These are phyloP conservation scores for Medicago ruthenica DNA, from an alignment of 306 rosid species.

Conservation along the genomic window DNA sequence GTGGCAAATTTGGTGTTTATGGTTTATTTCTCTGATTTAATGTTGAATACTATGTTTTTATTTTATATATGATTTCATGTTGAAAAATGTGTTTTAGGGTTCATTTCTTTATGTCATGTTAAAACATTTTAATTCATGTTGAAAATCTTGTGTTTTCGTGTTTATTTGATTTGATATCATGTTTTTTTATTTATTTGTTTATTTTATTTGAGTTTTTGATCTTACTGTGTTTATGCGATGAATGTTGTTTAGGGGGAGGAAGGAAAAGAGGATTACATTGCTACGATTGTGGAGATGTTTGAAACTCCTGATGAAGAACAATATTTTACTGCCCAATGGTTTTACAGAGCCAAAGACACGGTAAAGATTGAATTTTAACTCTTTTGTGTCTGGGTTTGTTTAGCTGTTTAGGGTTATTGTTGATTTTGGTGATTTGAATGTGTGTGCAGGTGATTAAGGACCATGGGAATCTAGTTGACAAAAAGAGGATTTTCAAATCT, in stretches of 20 bases:
- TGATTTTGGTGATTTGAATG: conserved; percentile 3
- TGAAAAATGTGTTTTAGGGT: no score
- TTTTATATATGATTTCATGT: no score
- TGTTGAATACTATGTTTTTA: no score
- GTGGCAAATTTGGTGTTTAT: no score
- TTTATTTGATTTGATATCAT: no score
- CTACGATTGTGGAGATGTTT: conserved; percentile 50
- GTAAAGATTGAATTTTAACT: conserved; percentile 1
- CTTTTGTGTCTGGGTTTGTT: neutral
- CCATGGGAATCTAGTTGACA: conserved; percentile 42
- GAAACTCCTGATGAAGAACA: conserved; percentile 25
- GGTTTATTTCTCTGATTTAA: no score
- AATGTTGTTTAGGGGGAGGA: conserved; percentile 44
- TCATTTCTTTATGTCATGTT: neutral
- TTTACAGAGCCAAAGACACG: conserved; percentile 54
- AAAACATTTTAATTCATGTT: no score
- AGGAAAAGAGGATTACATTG: conserved; percentile 48
- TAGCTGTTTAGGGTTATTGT: neutral
- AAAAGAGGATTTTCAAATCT: conserved; percentile 45
- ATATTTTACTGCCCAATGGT: conserved; percentile 55
- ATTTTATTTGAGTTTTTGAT: no score
- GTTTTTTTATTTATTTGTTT: no score
- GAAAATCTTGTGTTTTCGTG: neutral
- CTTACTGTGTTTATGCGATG: no score
- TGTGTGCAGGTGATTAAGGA: conserved; percentile 44